Evolutionary conservation across 768 basidiomycete genomes (phyloP).

Genomic region (Thelephora ganbajun): DNA sequence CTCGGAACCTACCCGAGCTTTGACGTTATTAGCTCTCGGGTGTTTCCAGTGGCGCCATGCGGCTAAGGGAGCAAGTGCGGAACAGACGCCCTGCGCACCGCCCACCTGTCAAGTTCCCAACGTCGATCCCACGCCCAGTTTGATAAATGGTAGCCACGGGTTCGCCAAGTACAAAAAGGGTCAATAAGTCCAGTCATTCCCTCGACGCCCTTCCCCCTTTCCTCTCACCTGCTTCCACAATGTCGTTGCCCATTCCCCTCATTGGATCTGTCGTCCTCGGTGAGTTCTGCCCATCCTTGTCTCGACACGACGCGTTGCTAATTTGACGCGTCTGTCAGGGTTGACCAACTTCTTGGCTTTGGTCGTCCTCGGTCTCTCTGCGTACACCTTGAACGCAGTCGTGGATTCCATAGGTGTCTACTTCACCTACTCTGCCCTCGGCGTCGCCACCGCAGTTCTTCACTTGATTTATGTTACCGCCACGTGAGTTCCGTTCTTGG

Average conservation of each 20-base stretch:
- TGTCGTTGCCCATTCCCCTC: not conserved
- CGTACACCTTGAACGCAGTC: not conserved
- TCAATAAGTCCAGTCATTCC: not conserved
- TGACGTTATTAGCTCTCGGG: too few species aligned
- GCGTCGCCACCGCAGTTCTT: conserved; percentile 11
- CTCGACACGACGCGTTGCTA: not conserved
- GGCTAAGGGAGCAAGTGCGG: too few species aligned
- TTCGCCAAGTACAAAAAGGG: too few species aligned
- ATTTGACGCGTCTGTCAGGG: not conserved
- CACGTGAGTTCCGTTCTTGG: not conserved
- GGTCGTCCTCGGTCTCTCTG: not conserved
- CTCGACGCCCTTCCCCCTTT: not conserved
- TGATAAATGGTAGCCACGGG: too few species aligned
- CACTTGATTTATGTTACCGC: conserved; percentile 5
- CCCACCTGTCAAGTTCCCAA: too few species aligned
- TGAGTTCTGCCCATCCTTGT: not conserved
- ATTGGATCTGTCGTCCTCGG: not conserved
- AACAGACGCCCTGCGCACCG: too few species aligned
- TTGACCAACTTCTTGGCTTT: not conserved
- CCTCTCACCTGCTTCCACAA: not conserved
- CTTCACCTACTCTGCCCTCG: conserved; percentile 8
- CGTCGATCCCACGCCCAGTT: too few species aligned
- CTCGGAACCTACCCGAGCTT: too few species aligned
- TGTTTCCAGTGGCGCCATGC: too few species aligned
- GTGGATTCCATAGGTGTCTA: not conserved